A percentile compares a stretch with the other conserved stretches of the same genome.
These are phyloP conservation scores for Fomitopsis pulvina DNA, from an alignment of 768 basidiomycete species.

Conservation along the genomic window DNA sequence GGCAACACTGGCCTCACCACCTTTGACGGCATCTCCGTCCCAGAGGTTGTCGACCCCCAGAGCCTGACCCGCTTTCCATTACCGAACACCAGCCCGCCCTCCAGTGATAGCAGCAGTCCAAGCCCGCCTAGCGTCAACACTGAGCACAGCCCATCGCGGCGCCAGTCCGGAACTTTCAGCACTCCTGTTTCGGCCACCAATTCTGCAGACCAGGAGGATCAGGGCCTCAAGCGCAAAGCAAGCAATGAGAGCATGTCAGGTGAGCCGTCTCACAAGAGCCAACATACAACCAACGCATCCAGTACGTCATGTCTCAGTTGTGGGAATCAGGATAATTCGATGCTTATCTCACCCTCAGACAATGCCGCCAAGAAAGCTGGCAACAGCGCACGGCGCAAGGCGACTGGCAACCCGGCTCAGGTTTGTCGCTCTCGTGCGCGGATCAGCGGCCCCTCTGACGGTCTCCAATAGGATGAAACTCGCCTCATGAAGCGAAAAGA, in stretches of 20 bases:
- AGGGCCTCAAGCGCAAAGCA: constrained; percentile 73
- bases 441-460: not conserved
- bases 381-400: constrained; percentile 16
- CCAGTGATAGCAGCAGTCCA: constrained; percentile 68
- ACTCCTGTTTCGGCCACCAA: constrained; percentile 16
- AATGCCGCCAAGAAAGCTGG: constrained; percentile 7
- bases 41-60: constrained; percentile 53
- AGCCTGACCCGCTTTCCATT: constrained; percentile 44
- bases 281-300: constrained; percentile 43
- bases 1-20: constrained; percentile 14
- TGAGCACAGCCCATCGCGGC: constrained; percentile 24
- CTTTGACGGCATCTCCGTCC: constrained; percentile 23
- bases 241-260: constrained; percentile 56
- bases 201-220: constrained; percentile 35
- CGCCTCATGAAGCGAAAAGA: constrained; percentile 87
- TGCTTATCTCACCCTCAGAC: not conserved
- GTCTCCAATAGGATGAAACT: constrained; percentile 50
- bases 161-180: constrained; percentile 25
- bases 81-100: constrained; percentile 51
- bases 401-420: constrained; percentile 15
- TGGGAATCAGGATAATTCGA: constrained; percentile 6
- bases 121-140: constrained; percentile 55
- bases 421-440: constrained; percentile 2
- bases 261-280: constrained; percentile 60
- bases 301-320: constrained; percentile 30